phyloP scores from a whole-genome alignment of 257 asterid genomes.

The Nicotiana attenuata region DNA sequence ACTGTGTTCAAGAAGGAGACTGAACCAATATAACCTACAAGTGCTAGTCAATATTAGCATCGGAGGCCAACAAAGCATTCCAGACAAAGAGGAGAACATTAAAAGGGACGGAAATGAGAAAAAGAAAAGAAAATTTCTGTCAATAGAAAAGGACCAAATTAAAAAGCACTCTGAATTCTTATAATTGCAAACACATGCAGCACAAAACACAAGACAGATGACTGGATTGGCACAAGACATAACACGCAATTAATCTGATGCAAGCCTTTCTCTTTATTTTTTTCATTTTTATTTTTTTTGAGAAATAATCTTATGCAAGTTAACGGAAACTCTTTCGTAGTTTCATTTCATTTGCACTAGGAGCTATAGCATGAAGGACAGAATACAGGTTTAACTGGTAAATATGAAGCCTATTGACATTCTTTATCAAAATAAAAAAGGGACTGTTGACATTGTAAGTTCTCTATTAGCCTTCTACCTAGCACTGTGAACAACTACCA shows the following conservation, averaged over 20 bases:
- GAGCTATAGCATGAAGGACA: background rate
- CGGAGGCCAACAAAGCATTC: background rate
- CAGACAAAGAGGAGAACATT: background rate
- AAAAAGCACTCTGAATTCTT: background rate
- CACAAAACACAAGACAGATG: background rate
- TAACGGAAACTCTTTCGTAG: background rate
- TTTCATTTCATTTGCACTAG: background rate
- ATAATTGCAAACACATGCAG: background rate
- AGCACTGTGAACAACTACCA: background rate
- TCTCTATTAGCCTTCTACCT: background rate
- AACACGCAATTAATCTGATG: background rate
- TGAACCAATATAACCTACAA: slow-evolving; percentile 94
- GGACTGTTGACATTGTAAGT: background rate
- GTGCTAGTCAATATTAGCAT: slow-evolving; percentile 11
- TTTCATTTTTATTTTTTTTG: too few species aligned
- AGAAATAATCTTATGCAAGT: background rate
- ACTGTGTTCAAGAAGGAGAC: slow-evolving; percentile 85
- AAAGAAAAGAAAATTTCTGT: background rate
- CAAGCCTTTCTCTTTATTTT: too few species aligned
- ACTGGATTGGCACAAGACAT: background rate
- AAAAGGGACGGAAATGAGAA: background rate
- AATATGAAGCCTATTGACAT: background rate
- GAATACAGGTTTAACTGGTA: background rate
- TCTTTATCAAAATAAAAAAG: too few species aligned
- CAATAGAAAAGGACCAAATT: background rate